Evolutionary conservation across 352 stramenopile genomes (phyloP).

Genomic region (Phytophthora pistaciae): DNA sequence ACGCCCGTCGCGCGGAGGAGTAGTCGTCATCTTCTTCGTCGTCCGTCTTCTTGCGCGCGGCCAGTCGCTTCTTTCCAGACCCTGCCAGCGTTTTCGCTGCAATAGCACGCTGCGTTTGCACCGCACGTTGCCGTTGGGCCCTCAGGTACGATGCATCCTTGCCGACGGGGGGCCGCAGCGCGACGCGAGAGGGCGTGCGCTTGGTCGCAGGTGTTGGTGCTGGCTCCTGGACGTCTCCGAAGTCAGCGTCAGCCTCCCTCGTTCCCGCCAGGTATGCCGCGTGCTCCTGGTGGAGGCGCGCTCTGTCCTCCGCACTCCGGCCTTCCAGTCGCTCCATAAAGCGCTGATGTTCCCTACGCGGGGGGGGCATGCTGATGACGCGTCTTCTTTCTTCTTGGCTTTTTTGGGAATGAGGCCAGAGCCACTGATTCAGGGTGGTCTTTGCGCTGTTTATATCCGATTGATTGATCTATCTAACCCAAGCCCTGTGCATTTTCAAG

Average conservation of each 20-base stretch:
- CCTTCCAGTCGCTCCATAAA: constrained; percentile 2
- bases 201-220: background rate
- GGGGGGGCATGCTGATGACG: too few relatives aligned
- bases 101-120: background rate
- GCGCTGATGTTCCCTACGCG: background rate
- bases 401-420: constrained; percentile 5
- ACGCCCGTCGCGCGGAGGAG: too few relatives aligned
- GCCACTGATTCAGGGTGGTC: background rate
- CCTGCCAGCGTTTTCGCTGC: constrained; percentile 3
- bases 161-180: background rate
- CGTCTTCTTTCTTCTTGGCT: background rate
- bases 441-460: background rate
- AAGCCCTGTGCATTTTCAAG: constrained; percentile 7
- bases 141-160: background rate
- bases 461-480: background rate
- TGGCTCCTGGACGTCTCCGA: background rate
- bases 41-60: too few relatives aligned
- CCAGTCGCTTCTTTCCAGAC: constrained; percentile 1
- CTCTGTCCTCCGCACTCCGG: background rate
- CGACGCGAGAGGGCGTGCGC: too few relatives aligned
- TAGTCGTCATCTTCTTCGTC: constrained; percentile 11
- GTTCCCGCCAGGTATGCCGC: background rate
- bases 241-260: background rate
- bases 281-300: background rate
- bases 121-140: background rate